A percentile compares a stretch with the other conserved stretches of the same genome.
phyloP scores from a whole-genome alignment of 192 early-diverging fungal species.

The Pecoramyces ruminantium region DNA sequence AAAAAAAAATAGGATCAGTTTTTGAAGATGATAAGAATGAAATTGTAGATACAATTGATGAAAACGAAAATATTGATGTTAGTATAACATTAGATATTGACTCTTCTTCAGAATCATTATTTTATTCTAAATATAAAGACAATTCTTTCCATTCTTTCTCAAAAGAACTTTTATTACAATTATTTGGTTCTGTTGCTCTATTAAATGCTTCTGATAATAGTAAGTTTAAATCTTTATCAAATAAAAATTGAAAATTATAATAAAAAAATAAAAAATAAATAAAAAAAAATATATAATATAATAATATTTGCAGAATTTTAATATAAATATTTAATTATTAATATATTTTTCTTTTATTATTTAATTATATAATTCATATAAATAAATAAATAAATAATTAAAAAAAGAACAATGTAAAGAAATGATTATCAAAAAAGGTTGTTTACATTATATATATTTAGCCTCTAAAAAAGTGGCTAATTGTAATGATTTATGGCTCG shows the following conservation, averaged over 20 bases:
- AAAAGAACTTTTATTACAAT: constrained; percentile 11
- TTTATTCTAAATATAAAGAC: neutral
- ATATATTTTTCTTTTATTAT: neutral
- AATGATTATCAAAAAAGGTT: neutral
- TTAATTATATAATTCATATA: too few relatives aligned
- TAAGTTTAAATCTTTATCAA: neutral
- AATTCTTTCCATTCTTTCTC: constrained; percentile 4
- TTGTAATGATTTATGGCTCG: neutral
- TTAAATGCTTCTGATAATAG: too few relatives aligned
- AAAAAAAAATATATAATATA: too few relatives aligned
- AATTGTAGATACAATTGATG: neutral
- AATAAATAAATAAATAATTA: too few relatives aligned
- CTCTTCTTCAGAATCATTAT: neutral
- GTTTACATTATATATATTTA: neutral
- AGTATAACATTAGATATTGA: neutral
- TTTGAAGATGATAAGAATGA: neutral
- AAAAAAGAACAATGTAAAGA: neutral
- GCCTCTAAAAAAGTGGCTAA: neutral
- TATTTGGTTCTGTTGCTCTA: constrained; percentile 16
- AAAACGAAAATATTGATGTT: neutral
- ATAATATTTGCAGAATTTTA: too few relatives aligned
- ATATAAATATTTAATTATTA: neutral
- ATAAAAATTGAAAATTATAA: too few relatives aligned
- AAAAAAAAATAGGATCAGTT: neutral
- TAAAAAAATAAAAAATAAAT: neutral